Evolutionary conservation across 495 filamentous ascomycete species (phyloP).

Genomic region (Astrothelium macrocarpum): DNA sequence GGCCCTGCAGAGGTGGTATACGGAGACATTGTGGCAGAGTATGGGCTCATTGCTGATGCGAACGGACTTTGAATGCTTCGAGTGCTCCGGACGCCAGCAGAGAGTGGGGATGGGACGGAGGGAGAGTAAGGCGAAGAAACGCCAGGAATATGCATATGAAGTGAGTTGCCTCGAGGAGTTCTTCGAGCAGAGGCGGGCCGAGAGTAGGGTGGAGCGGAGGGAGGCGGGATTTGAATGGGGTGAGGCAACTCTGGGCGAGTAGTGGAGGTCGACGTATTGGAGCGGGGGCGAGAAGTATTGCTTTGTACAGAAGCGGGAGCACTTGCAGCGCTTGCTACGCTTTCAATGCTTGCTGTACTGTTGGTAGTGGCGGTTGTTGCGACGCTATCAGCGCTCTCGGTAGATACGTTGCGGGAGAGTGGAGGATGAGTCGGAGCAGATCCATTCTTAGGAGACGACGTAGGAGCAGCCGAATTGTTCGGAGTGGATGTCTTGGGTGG

Average conservation of each 20-base stretch:
- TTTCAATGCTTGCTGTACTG: background rate
- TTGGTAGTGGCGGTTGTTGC: background rate
- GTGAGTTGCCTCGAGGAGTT: background rate
- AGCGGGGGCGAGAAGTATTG: constrained; percentile 1
- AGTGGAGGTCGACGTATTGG: background rate
- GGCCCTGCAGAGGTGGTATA: constrained; percentile 46
- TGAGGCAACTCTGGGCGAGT: background rate
- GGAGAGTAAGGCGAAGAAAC: background rate
- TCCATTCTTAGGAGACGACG: constrained; percentile 10
- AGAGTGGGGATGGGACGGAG: background rate
- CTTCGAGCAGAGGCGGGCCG: background rate
- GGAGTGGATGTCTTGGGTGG: background rate
- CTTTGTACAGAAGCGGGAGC: background rate
- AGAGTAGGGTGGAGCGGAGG: background rate
- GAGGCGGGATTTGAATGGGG: background rate
- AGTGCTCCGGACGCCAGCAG: background rate
- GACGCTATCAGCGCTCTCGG: background rate
- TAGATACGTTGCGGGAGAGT: constrained; percentile 5
- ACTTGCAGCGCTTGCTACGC: background rate
- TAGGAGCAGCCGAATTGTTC: background rate
- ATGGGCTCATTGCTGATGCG: constrained; percentile 44
- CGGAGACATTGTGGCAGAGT: constrained; percentile 36
- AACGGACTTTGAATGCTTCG: constrained; percentile 1
- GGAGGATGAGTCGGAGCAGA: constrained; percentile 20
- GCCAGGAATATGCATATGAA: constrained; percentile 4